Evolutionary conservation across 495 filamentous ascomycete genomes (phyloP).

Genomic region (Aspergillus mulundensis): DNA sequence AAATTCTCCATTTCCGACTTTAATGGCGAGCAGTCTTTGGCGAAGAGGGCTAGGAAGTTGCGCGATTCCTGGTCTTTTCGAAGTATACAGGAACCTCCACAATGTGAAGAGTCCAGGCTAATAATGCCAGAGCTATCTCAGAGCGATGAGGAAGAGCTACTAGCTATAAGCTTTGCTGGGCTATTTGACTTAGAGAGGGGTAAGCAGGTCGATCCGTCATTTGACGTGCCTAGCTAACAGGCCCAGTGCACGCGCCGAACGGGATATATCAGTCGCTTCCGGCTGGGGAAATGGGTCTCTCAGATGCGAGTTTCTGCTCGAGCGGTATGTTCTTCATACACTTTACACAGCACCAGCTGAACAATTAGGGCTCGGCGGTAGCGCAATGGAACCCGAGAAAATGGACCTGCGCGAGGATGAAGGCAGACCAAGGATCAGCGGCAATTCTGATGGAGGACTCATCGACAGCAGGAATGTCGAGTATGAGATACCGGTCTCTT

Average conservation of each 20-base stretch:
- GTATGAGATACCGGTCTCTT: not conserved
- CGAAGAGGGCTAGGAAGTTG: constrained; percentile 19
- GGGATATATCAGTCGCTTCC: constrained; percentile 24
- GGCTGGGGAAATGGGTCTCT: constrained; percentile 5
- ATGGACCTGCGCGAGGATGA: constrained; percentile 20
- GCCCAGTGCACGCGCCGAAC: constrained; percentile 27
- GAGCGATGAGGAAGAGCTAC: constrained; percentile 29
- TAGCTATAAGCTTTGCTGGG: constrained; percentile 31
- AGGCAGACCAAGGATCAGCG: constrained; percentile 4
- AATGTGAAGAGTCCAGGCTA: not conserved
- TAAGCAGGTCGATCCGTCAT: not conserved
- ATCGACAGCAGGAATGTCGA: constrained; percentile 1
- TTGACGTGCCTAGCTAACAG: not conserved
- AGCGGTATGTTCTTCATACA: constrained; percentile 13
- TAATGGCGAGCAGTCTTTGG: constrained; percentile 14
- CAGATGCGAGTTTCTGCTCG: constrained; percentile 14
- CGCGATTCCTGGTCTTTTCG: constrained; percentile 27
- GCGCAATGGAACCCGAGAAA: constrained; percentile 5
- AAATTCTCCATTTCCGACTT: constrained; percentile 10
- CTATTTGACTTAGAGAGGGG: constrained; percentile 30
- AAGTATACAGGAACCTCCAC: constrained; percentile 13
- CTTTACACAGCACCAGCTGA: not conserved
- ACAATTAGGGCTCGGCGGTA: constrained; percentile 6
- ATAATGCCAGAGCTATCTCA: constrained; percentile 22
- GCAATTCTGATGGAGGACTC: constrained; percentile 12